Evolutionary conservation across 140 eudicot genomes (phyloP).

Genomic region (Anethum foeniculum): DNA sequence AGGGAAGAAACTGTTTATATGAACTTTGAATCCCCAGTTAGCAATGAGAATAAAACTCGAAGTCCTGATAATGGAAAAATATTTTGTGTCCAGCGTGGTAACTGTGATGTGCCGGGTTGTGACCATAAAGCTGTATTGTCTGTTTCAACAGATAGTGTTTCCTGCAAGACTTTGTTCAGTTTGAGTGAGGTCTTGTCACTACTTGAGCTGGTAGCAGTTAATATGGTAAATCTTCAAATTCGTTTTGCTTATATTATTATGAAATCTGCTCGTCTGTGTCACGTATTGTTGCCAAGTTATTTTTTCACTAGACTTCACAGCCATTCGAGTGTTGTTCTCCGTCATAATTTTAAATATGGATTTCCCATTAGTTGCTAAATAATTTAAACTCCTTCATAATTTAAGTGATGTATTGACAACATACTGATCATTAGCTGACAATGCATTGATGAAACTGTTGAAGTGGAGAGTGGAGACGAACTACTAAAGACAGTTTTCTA

Average conservation of each 20-base stretch:
- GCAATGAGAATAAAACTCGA: not conserved
- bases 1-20: not conserved
- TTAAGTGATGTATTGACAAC: not conserved
- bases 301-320: not conserved
- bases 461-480: too few relatives aligned
- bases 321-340: not conserved
- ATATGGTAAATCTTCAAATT: slow-evolving; percentile 45
- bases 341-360: not conserved
- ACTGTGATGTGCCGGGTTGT: slow-evolving; percentile 3
- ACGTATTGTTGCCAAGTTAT: not conserved
- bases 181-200: slow-evolving; percentile 52
- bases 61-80: slow-evolving; percentile 1
- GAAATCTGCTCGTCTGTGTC: not conserved
- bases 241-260: not conserved
- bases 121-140: slow-evolving; percentile 6
- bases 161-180: slow-evolving; percentile 24
- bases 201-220: slow-evolving; percentile 60
- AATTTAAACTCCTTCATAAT: too few relatives aligned
- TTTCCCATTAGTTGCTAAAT: not conserved
- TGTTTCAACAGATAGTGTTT: not conserved
- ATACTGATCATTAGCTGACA: too few relatives aligned
- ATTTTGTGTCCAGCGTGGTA: not conserved
- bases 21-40: not conserved
- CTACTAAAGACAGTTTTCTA: too few relatives aligned
- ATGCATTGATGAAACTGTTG: too few relatives aligned